These are phyloP conservation scores for Fomitopsis schrenkii DNA, from an alignment of 1,284 basidiomycete species.

Conservation along the genomic window DNA sequence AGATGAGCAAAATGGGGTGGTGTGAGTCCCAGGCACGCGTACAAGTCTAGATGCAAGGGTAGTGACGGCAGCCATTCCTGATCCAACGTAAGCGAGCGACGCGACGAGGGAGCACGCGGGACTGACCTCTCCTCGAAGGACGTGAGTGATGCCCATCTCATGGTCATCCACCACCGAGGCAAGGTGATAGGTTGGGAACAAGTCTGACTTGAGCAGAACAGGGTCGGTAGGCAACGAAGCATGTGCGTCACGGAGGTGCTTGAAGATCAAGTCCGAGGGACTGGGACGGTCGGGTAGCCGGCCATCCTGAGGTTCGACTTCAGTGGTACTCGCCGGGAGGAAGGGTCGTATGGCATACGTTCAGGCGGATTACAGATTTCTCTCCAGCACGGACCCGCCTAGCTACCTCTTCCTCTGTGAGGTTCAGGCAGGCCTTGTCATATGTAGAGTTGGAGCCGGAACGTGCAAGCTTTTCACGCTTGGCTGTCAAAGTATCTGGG, in stretches of 20 bases:
- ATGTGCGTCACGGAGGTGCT: conserved; percentile 68
- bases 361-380: conserved; percentile 81
- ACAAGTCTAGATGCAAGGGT: conserved; percentile 91
- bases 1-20: conserved; percentile 89
- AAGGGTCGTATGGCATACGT: conserved; percentile 48
- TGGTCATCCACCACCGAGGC: conserved; percentile 96
- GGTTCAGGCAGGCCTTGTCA: conserved; percentile 80
- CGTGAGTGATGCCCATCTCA: conserved; percentile 94
- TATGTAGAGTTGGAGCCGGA: conserved; percentile 76
- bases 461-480: conserved; percentile 65
- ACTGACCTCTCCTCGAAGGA: conserved; percentile 87
- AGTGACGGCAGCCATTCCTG: conserved; percentile 96
- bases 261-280: conserved; percentile 74
- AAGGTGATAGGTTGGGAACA: conserved; percentile 95
- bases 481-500: conserved; percentile 59
- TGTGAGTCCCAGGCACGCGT: conserved; percentile 69
- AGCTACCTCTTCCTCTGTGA: conserved; percentile 82
- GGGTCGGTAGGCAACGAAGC: conserved; percentile 85
- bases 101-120: no score
- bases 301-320: conserved; percentile 40
- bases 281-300: conserved; percentile 43
- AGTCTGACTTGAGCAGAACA: conserved; percentile 88
- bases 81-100: neutral
- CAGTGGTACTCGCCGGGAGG: neutral
- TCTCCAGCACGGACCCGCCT: conserved; percentile 73